Evolutionary conservation across 2,329 filamentous ascomycete genomes (phyloP).

Genomic region (Pleomassaria siparia): DNA sequence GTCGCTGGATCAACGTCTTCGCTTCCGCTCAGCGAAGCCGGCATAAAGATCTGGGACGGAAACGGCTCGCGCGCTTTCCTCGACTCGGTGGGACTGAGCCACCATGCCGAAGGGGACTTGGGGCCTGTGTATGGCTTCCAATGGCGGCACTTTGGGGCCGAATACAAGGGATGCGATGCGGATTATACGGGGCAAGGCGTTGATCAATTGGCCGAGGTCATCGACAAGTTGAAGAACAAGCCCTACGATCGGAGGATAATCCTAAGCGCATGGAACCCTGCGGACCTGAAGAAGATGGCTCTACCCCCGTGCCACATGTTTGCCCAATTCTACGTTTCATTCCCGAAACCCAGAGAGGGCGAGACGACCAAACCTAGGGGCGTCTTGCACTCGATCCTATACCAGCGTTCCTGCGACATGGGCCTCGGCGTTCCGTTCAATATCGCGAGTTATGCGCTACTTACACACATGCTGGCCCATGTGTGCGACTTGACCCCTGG

Average conservation of each 20-base stretch:
- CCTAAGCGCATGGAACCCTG: conserved; percentile 90
- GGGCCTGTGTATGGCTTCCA: conserved; percentile 98
- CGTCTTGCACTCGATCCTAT: conserved; percentile 81
- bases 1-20: conserved; percentile 82
- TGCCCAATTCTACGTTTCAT: conserved; percentile 91
- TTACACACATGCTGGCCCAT: conserved; percentile 94
- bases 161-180: conserved; percentile 67
- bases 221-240: conserved; percentile 78
- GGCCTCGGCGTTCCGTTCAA: conserved; percentile 97
- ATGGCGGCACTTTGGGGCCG: conserved; percentile 96
- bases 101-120: conserved; percentile 84
- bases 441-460: conserved; percentile 88
- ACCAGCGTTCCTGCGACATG: conserved; percentile 96
- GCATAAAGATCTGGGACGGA: conserved; percentile 97
- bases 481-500: conserved; percentile 83
- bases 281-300: conserved; percentile 83
- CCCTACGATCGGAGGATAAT: conserved; percentile 92
- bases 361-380: conserved; percentile 54
- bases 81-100: conserved; percentile 76
- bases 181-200: conserved; percentile 89
- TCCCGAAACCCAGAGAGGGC: conserved; percentile 50
- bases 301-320: conserved; percentile 97
- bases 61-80: conserved; percentile 91
- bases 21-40: conserved; percentile 70
- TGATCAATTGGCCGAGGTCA: conserved; percentile 89